Evolutionary conservation across 805 yeast species (phyloP), one percentile per base, ranked within the genome.

Genomic region (Wickerhamiella galacta): DNA sequence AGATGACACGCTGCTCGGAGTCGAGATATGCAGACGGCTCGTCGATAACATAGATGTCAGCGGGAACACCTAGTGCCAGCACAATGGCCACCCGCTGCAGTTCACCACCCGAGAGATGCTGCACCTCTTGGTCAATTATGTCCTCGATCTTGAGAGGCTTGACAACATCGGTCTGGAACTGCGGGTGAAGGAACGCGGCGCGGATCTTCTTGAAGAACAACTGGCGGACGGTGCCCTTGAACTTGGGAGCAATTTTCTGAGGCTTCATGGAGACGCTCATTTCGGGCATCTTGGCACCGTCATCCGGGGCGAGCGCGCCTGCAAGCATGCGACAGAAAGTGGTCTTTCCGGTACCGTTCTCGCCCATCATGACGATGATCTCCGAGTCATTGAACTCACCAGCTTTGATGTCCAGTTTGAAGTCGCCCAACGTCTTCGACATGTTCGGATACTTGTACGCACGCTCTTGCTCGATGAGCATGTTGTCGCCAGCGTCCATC

Each of bases 11-110:
- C 64, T 90, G 99, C 63, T 90, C 99, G 39, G 96, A 87, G 64
- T 90, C 99, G 58, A 90, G 71, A 62, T 90, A 90, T 16, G 99
- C 99, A 40, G 95, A 83, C 31, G 99, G 99, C 63, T 90, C 99
- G 60, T 90, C 99, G 47, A 90, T 90, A 56, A 90, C 70, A 57
- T 90, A 90, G 46, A 90, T 80, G 59, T 90, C 98, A 19, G 98
- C 96, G 14, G 80, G 80, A 32, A 76, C 63, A 71, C 99, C 99
- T 39, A 90, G 67, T 4, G 96, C 75, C 55, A 90, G 68, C 23
- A 83, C 93, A 60, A 90, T 87, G 43, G 99, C 99, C 39, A 90
- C 98, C 68, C 99, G 78, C 65, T 90, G 99, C 65, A 90, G 70
- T 66, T 90, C 99, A 74, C 99, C 99, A 65, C 99, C 99, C 31